phyloP scores from a whole-genome alignment of 768 basidiomycete genomes.

The Phallus indusiatus region DNA sequence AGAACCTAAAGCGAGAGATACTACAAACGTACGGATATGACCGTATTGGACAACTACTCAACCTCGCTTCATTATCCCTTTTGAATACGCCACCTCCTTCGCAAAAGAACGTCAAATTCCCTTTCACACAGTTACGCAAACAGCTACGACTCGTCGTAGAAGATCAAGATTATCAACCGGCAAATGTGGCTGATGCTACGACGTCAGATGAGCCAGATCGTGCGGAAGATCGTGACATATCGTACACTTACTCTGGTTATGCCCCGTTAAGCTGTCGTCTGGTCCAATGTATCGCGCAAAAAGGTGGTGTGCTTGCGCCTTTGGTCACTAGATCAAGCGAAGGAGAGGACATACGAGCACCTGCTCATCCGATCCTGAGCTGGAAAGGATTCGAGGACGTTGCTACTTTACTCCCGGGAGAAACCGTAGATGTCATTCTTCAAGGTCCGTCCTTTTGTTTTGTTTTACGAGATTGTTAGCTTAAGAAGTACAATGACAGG shows the following conservation, averaged over 20 bases:
- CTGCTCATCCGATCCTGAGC: constrained; percentile 86
- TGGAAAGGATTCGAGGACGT: constrained; percentile 98
- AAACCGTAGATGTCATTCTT: constrained; percentile 40
- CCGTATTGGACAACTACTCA: constrained; percentile 35
- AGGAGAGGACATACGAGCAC: constrained; percentile 35
- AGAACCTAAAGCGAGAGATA: constrained; percentile 85
- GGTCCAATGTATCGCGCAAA: constrained; percentile 89
- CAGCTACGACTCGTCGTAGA: constrained; percentile 88
- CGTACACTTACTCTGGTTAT: constrained; percentile 94
- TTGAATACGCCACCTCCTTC: constrained; percentile 56
- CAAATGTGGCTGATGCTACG: constrained; percentile 56
- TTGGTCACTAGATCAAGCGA: constrained; percentile 15
- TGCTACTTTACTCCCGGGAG: constrained; percentile 70
- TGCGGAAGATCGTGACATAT: constrained; percentile 63
- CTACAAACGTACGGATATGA: constrained; percentile 72
- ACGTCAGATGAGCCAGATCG: constrained; percentile 32
- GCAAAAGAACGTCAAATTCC: constrained; percentile 47
- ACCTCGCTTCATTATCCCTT: constrained; percentile 35
- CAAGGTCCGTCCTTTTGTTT: constrained; percentile 20
- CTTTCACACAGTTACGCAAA: constrained; percentile 68
- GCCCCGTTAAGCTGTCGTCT: constrained; percentile 88
- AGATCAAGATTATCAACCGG: constrained; percentile 35
- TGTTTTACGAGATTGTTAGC: not conserved
- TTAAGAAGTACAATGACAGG: not conserved
- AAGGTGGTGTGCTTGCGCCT: constrained; percentile 60